Evolutionary conservation across 345 rosid genomes (phyloP), one percentile per base, ranked within the genome.

Genomic region (Mangifera indica): DNA sequence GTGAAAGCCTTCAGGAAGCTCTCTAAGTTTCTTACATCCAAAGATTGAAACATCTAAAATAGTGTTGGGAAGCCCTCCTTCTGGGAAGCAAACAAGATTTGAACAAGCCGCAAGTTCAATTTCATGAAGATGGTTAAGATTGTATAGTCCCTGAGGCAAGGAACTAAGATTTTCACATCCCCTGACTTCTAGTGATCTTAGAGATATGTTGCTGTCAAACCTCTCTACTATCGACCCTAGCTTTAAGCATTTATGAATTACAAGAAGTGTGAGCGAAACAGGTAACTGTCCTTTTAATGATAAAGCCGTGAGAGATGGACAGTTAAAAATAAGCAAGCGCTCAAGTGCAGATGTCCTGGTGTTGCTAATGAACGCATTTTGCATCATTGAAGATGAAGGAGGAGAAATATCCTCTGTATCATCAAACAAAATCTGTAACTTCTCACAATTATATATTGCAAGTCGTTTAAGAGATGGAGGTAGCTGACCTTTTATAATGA

Each of bases 121-220:
- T 14, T 37, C 13, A 20, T 24, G 70, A 10, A 77, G 71, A 68
- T 20, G 13, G 46, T 20, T 48, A 14, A 72, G 74, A 21, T 57
- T 63, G 51, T 69, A 52, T 8, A 69, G 7, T 26, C 76, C 67
- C 10, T 48, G 2, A 7, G 67, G 71, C 15, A 69, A 25, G 5
- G 32, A 63, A 4, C 34, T 66, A 42, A 77, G 63, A 12, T 55
- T 61, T 53, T 61, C 62, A 56, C 74, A 72, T 32, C 57, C 10
- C 4, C n/a, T 11, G 68, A 24, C 1, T 29, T 1, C 3, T 3
- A 29, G 1, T 29, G 32, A 29, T 29, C 32, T 29, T 1, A 29
- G 3, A 53, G 57, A 63, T 11, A 45, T 17, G 29, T 69, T 73
- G 3, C 32, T 26, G 11, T 63, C 55, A 67, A 72, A 60, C 11